These are phyloP conservation scores for Hirschfeldia incana DNA, from an alignment of 345 rosid species.

Conservation along the genomic window DNA sequence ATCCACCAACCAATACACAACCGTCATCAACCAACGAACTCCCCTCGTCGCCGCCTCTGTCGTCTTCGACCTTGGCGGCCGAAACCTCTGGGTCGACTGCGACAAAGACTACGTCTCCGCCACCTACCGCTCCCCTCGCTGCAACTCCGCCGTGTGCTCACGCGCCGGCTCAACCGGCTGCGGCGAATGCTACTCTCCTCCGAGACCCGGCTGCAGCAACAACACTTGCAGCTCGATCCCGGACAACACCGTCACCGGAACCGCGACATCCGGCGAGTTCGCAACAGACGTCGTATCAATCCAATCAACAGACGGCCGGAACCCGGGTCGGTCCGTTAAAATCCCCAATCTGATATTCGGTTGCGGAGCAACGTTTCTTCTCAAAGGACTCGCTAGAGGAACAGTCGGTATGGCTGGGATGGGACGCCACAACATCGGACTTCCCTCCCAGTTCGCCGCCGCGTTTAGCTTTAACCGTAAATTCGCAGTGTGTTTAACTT, in stretches of 20 bases:
- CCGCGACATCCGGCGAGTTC: conserved; percentile 54
- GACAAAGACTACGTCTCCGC: conserved; percentile 58
- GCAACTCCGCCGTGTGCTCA: conserved; percentile 61
- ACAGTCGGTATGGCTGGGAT: conserved; percentile 63
- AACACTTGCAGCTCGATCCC: conserved; percentile 56
- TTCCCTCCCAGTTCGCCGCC: conserved; percentile 57
- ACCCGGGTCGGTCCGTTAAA: conserved; percentile 50
- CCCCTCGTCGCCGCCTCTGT: conserved; percentile 51
- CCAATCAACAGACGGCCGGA: conserved; percentile 62
- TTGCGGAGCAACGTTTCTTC: conserved; percentile 49
- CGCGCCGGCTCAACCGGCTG: conserved; percentile 50
- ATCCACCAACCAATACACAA: conserved; percentile 57
- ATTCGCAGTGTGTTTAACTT: conserved; percentile 57
- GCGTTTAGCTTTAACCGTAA: conserved; percentile 60
- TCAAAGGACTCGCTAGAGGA: conserved; percentile 55
- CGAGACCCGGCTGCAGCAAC: conserved; percentile 72
- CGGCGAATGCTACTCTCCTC: conserved; percentile 47
- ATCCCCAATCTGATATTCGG: conserved; percentile 47
- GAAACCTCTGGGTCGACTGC: conserved; percentile 63
- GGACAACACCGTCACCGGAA: conserved; percentile 47
- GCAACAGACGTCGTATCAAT: conserved; percentile 58
- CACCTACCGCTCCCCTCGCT: conserved; percentile 54
- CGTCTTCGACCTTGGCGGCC: conserved; percentile 39
- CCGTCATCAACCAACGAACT: conserved; percentile 59
- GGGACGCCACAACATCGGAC: conserved; percentile 50